Evolutionary conservation across 306 rosid genomes (phyloP).

Genomic region (Fragaria ananassa): DNA sequence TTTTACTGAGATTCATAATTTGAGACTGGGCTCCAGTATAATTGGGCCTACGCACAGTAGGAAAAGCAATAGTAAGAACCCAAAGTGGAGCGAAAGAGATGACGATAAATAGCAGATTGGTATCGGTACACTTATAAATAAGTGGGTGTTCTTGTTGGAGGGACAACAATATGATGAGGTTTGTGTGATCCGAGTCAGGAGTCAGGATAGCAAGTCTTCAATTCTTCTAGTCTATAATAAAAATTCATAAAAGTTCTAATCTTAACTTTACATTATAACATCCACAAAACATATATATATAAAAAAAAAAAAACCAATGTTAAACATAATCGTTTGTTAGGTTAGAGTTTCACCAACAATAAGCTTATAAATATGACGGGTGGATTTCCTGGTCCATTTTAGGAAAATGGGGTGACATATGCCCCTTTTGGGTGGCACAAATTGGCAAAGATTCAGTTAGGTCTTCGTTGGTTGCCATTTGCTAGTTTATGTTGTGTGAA

Average conservation of each 20-base stretch:
- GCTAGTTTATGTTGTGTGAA: not conserved
- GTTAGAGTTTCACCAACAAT: not conserved
- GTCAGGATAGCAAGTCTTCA: not conserved
- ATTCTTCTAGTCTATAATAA: not conserved
- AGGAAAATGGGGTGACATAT: not conserved
- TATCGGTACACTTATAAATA: not conserved
- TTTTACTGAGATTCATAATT: no score
- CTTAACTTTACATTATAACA: not conserved
- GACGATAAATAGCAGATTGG: not conserved
- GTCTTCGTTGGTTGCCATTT: conserved; percentile 4
- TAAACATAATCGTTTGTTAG: not conserved
- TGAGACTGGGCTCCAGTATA: not conserved
- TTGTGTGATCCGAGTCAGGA: not conserved
- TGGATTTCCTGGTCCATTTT: not conserved
- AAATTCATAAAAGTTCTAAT: not conserved
- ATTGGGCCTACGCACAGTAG: not conserved
- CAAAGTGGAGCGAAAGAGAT: not conserved
- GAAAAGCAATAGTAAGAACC: not conserved
- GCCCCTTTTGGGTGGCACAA: not conserved
- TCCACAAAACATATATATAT: not conserved
- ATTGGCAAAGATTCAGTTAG: not conserved
- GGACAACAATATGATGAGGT: not conserved
- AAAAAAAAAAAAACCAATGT: not conserved
- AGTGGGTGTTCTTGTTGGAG: not conserved
- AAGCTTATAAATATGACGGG: not conserved